Conservation (phyloP, 305 asterid species). For the Fraxinus xanthoxyloides region DNA sequence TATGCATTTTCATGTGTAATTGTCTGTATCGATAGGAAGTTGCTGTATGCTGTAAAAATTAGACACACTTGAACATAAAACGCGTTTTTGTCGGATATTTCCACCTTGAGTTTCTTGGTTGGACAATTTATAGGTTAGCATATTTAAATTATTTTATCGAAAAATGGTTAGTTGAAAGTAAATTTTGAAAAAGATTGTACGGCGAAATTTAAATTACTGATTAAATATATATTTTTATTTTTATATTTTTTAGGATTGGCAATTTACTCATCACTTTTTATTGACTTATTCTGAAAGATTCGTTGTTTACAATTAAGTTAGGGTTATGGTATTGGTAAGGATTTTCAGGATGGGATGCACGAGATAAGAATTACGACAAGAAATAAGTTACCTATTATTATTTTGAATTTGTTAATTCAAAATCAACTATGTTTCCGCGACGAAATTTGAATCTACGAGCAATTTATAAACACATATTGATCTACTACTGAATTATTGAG, state of each 20-base stretch:
- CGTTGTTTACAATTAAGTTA: background rate
- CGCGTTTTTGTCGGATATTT: conserved; percentile 28
- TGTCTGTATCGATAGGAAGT: background rate
- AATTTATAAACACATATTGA: background rate
- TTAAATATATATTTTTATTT: background rate
- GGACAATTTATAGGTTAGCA: background rate
- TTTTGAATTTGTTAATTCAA: background rate
- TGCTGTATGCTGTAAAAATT: conserved; percentile 3
- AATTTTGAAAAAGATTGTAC: too few species aligned
- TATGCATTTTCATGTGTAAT: background rate
- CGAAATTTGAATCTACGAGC: background rate
- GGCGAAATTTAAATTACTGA: background rate
- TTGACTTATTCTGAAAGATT: background rate
- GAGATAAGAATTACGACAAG: background rate
- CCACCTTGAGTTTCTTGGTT: background rate
- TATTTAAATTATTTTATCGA: background rate
- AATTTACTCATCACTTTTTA: background rate
- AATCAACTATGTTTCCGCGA: background rate
- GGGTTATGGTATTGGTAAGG: background rate
- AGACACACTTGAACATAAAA: conserved; percentile 15
- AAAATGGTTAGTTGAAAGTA: background rate
- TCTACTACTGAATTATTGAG: background rate
- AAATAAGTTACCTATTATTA: too few species aligned
- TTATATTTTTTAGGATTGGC: background rate
- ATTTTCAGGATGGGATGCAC: background rate